Base-by-base conservation (phyloP, 345 rosid species). In the Luvunga scandens region DNA sequence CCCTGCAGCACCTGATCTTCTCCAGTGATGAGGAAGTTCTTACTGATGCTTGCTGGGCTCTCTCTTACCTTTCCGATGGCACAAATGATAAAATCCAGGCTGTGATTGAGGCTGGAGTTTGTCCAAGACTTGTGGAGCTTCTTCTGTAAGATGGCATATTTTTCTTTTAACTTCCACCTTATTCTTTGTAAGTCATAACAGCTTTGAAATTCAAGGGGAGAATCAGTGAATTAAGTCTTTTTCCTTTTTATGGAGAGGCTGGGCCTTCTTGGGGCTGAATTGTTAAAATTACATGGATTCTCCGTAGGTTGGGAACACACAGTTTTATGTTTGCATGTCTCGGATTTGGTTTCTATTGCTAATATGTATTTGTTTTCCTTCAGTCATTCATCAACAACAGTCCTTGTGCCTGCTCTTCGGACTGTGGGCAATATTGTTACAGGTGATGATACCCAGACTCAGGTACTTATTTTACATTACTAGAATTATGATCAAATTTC, bases 41-140 rank as follows among this genome's bases (percentile, higher is more conserved):
- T 24, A 83, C 68, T n/a, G 83, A 84, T 50, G 84, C 86, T 9
- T 87, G 89, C 76, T 81, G 76, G 83, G 87, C 87, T 9, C 84
- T 86, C 33, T 86, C 87, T 30, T 84, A 75, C 79, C 80, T 87
- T 39, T 84, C 83, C 24, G 85, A 83, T 77, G 89, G 86, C 25
- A 71, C 83, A 62, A 81, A 77, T 61, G 83, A 83, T 19, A 79
- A 85, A 67, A 84, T 84, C 65, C 84, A 86, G 70, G 85, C 75
- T 76, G 86, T 86, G 38, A 81, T 86, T 61, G 84, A 84, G 1
- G 85, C 83, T 0, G 87, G 80, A 45, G 83, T 79, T 34, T 82
- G 85, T 81, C 86, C 69, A 27, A 79, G 83, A 7, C 78, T 86
- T 27, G 76, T 84, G 63, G 76, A 82, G 80, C 87, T 86, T 75